These are phyloP conservation scores for Hydnum rufescens DNA, from an alignment of 768 basidiomycete species.

Conservation along the genomic window DNA sequence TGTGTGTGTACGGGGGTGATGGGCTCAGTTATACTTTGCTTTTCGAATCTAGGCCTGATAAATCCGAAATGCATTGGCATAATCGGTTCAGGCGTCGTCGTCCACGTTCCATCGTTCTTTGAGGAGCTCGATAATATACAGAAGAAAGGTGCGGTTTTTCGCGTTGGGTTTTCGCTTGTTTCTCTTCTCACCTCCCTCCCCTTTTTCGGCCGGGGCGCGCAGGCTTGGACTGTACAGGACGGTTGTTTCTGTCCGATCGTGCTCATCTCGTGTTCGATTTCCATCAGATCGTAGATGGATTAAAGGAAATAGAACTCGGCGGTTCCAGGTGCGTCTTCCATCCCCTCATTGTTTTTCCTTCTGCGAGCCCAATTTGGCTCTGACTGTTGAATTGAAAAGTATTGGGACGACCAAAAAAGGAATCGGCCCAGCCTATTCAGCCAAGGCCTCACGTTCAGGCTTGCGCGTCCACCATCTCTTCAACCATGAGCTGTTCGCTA, in stretches of 20 bases:
- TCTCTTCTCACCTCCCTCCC: background rate
- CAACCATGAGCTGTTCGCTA: slow-evolving; percentile 62
- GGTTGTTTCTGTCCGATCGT: slow-evolving; percentile 86
- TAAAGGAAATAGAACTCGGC: slow-evolving; percentile 95
- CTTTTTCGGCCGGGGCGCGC: background rate
- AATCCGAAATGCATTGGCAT: slow-evolving; percentile 71
- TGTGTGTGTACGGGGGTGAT: background rate
- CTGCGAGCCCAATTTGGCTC: background rate
- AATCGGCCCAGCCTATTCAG: slow-evolving; percentile 96
- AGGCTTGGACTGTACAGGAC: slow-evolving; percentile 73
- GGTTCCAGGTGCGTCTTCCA: slow-evolving; percentile 39
- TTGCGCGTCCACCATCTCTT: slow-evolving; percentile 93
- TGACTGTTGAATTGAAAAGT: slow-evolving; percentile 23
- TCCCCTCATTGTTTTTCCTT: slow-evolving; percentile 7
- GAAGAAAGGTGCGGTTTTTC: slow-evolving; percentile 40
- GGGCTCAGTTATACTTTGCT: background rate
- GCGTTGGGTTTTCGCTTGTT: background rate
- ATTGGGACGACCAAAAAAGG: slow-evolving; percentile 98
- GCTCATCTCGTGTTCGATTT: slow-evolving; percentile 97
- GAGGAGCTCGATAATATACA: slow-evolving; percentile 73
- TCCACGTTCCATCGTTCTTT: slow-evolving; percentile 92
- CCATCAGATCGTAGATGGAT: slow-evolving; percentile 96
- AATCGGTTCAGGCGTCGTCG: slow-evolving; percentile 89
- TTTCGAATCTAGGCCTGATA: slow-evolving; percentile 41
- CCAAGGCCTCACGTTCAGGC: slow-evolving; percentile 90